Evolutionary conservation across 352 stramenopile genomes (phyloP), one percentile per base, ranked within the genome.

Genomic region (Pythium diclinum): DNA sequence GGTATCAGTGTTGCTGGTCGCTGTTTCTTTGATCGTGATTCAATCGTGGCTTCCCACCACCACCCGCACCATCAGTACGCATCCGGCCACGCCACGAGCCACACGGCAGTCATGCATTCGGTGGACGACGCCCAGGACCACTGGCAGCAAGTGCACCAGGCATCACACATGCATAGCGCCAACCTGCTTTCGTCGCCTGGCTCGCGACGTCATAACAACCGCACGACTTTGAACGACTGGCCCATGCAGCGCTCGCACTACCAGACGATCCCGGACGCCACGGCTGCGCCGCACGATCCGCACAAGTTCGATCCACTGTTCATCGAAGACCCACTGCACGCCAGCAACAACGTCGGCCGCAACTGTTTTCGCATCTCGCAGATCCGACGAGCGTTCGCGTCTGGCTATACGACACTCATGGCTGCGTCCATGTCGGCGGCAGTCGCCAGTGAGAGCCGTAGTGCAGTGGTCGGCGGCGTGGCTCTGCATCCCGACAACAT

Each of bases 361-460:
- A 99, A 99, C 71, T 94, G 94, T 49, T 99, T 99, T 70, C 88
- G 96, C 48, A 98, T 98, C 69, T 92, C 86, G 59, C 82, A 96
- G 61, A 95, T 97, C 33, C 80, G 87, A 13, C 81, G 87, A 0
- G 83, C 87, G 4, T 91, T 95, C 32, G 80, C 84, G 11, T 74
- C 78, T n/a, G 87, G 83, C 48, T 86, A 91, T 60, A 71, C 81
- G 36, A 85, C 81, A 40, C 67, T 95, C 10, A 82, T 89, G 68
- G 67, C 77, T 0, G 82, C 81, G 3, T 84, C 81, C 4, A 84
- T 83, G 61, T 79, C 82, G 21, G 64, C 76, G 1, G 59, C 75
- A 0, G 69, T 89, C 13, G 87, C 89, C 30, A 72, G 64, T 28
- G 76, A 83, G 6, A 91, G 91, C 40, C 75, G 79, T 19, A 82